Evolutionary conservation across 1,284 basidiomycete genomes (phyloP), one percentile per base, ranked within the genome.

Genomic region (Cystobasidium slooffiae): DNA sequence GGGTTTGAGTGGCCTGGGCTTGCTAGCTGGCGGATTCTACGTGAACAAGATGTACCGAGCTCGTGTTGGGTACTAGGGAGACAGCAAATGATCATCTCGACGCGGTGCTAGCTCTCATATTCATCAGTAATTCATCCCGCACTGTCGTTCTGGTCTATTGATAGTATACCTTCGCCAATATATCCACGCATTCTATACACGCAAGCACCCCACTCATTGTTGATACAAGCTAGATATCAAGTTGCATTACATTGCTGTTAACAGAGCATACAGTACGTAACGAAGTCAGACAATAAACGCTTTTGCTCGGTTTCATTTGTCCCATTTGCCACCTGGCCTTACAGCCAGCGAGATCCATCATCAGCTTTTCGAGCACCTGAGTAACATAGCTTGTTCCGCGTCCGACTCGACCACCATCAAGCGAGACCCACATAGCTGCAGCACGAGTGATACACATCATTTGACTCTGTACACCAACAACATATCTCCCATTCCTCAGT

Each of bases 11-110:
- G 47, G 59, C 1, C 43, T 73, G 24, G 70, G 70, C 52, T n/a
- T 73, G 43, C 52, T 73, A 7, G 43, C 44, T 12, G 70, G 70
- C 41, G 62, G 37, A 3, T 73, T 66, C 24, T 73, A 73, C 51
- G 70, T 20, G 3, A 65, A 66, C 51, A 73, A 73, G 55, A 46
- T 66, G 22, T 73, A 73, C 37, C 56, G 70, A n/a, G 46, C 51
- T 18, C 51, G 52, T 12, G 70, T 73, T 3, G 70, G 70, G 1
- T 73, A 66, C 51, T 73, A 59, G n/a, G n/a, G n/a, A n/a, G n/a
- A n/a, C n/a, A n/a, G n/a, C n/a, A n/a, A n/a, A n/a, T 22, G 14
- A 55, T 7, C 12, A 18, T 55, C 53, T 4, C 4, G 24, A 10
- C 53, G 22, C n/a, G 8, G 22, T 55, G n/a, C 14, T 55, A 55